Conservation (phyloP, 495 filamentous ascomycete species). For the Aspergillus affinis region DNA sequence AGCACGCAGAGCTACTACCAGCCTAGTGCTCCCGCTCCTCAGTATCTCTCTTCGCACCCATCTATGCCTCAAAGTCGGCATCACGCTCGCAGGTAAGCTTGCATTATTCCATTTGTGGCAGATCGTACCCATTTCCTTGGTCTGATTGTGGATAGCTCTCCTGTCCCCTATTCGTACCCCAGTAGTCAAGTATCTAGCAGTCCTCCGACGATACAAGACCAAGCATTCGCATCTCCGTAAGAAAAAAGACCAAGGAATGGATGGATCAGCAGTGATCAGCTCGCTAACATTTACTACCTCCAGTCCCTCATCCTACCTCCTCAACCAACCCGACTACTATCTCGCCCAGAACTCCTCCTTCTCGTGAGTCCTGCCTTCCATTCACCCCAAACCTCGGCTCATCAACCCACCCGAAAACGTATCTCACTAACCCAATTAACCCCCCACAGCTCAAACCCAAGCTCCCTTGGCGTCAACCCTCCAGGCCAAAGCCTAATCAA, state of each 20-base stretch:
- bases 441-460: slow-evolving; percentile 20
- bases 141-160: slow-evolving; percentile 11
- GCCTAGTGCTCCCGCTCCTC: slow-evolving; percentile 16
- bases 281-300: slow-evolving; percentile 2
- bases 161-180: slow-evolving; percentile 25
- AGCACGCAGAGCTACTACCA: slow-evolving; percentile 23
- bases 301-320: slow-evolving; percentile 25
- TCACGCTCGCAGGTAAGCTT: slow-evolving; percentile 24
- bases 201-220: slow-evolving; percentile 21
- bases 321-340: slow-evolving; percentile 34
- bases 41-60: slow-evolving; percentile 25
- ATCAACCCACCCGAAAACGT: not conserved
- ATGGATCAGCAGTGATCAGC: not conserved
- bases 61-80: slow-evolving; percentile 17
- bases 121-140: not conserved
- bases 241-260: not conserved
- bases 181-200: slow-evolving; percentile 21
- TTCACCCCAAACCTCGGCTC: not conserved
- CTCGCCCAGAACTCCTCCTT: slow-evolving; percentile 26
- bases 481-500: slow-evolving; percentile 31
- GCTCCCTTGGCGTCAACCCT: slow-evolving; percentile 28
- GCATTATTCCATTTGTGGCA: not conserved
- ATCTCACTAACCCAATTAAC: slow-evolving; percentile 5
- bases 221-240: slow-evolving; percentile 22
- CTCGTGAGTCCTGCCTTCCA: slow-evolving; percentile 19